phyloP scores from a whole-genome alignment of 768 basidiomycete species.

The Tephrocybe sp. region DNA sequence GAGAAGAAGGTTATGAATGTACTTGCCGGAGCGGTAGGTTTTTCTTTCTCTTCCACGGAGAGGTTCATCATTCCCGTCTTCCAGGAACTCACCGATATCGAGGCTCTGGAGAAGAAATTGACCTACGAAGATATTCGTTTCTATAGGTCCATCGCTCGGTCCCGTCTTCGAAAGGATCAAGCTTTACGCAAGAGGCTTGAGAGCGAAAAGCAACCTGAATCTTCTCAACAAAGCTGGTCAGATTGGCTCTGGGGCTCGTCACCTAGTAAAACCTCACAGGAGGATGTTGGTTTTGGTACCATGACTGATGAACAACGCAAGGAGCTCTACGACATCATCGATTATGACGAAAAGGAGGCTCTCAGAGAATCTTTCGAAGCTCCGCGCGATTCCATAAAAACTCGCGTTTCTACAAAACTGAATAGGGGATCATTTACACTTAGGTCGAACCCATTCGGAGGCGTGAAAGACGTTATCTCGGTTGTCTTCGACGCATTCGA shows the following conservation, averaged over 20 bases:
- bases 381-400: conserved; percentile 77
- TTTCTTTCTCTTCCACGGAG: background rate
- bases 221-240: conserved; percentile 54
- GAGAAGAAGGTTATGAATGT: conserved; percentile 65
- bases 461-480: conserved; percentile 71
- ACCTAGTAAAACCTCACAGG: conserved; percentile 29
- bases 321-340: conserved; percentile 85
- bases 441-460: conserved; percentile 67
- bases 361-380: conserved; percentile 66
- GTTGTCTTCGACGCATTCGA: conserved; percentile 85
- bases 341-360: conserved; percentile 87
- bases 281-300: conserved; percentile 57
- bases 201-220: conserved; percentile 55
- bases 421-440: conserved; percentile 87
- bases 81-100: conserved; percentile 53
- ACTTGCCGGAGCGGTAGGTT: conserved; percentile 52
- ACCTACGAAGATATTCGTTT: conserved; percentile 95
- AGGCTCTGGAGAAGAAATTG: conserved; percentile 75
- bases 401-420: conserved; percentile 72
- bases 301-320: conserved; percentile 91
- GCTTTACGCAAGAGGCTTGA: conserved; percentile 69
- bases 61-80: conserved; percentile 2
- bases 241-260: conserved; percentile 85
- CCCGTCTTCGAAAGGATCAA: conserved; percentile 81
- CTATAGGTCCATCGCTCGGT: conserved; percentile 93